These are phyloP conservation scores for Picochlorum sp. DNA, from an alignment of 139 green algal genomes.

Conservation along the genomic window DNA sequence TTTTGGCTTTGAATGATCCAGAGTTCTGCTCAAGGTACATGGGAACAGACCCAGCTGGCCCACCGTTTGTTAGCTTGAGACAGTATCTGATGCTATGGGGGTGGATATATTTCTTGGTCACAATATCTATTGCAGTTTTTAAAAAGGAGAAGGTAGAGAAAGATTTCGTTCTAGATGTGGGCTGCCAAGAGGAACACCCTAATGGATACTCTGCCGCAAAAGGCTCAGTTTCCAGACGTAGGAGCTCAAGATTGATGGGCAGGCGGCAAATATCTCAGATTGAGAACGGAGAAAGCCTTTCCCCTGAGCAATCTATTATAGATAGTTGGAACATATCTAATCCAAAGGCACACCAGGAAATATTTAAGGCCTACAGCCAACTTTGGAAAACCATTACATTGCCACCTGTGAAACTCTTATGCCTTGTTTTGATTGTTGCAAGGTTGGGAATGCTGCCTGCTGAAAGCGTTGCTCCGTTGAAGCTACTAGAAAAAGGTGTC, in stretches of 20 bases:
- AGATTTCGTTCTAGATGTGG: too few species aligned
- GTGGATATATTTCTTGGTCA: slow-evolving; percentile 54
- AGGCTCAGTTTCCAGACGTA: too few species aligned
- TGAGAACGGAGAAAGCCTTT: background rate
- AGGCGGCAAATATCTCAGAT: background rate
- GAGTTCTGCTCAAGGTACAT: slow-evolving; percentile 70
- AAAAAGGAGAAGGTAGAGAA: slow-evolving; percentile 19
- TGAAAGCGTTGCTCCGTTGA: slow-evolving; percentile 60
- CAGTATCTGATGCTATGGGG: slow-evolving; percentile 81
- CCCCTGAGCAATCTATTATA: background rate
- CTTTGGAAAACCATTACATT: slow-evolving; percentile 49
- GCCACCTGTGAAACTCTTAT: slow-evolving; percentile 53
- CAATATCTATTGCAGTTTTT: slow-evolving; percentile 39
- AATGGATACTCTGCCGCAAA: too few species aligned
- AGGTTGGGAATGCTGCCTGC: slow-evolving; percentile 61
- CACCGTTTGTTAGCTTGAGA: slow-evolving; percentile 47
- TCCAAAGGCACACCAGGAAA: background rate
- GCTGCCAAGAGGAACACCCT: too few species aligned
- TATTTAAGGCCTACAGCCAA: slow-evolving; percentile 32
- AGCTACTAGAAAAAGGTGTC: slow-evolving; percentile 85
- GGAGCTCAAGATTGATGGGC: too few species aligned
- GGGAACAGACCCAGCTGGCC: slow-evolving; percentile 13
- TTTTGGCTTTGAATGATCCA: slow-evolving; percentile 76
- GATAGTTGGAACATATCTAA: background rate
- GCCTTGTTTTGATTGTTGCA: slow-evolving; percentile 56